Conservation (phyloP, 2,329 filamentous ascomycete genomes). For the Alternaria conjuncta region DNA sequence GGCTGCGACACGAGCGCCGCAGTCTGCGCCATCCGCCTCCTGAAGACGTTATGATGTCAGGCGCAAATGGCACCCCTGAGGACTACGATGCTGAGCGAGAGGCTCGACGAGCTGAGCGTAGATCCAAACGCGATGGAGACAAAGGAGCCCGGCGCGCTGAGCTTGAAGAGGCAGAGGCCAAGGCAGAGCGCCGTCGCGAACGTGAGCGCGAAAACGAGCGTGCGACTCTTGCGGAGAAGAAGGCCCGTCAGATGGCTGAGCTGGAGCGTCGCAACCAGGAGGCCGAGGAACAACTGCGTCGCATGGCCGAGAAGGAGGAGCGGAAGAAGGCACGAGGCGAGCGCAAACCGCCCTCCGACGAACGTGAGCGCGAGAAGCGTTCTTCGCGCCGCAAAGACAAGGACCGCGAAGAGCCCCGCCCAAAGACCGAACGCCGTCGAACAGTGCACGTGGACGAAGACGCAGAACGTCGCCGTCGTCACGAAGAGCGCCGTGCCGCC, state of each 20-base stretch:
- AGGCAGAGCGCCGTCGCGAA: conserved; percentile 47
- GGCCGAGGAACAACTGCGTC: conserved; percentile 48
- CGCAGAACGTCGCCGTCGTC: conserved; percentile 48
- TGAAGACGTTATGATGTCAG: conserved; percentile 37
- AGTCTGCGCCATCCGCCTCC: conserved; percentile 37
- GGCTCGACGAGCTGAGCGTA: conserved; percentile 46
- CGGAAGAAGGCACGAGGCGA: conserved; percentile 41
- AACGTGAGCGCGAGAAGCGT: conserved; percentile 43
- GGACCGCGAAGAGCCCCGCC: conserved; percentile 37
- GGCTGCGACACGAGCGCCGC: conserved; percentile 46
- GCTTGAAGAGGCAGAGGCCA: conserved; percentile 45
- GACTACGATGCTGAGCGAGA: conserved; percentile 47
- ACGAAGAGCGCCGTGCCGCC: conserved; percentile 52
- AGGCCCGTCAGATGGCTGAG: conserved; percentile 46
- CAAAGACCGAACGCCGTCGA: conserved; percentile 42
- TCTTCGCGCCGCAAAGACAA: conserved; percentile 47
- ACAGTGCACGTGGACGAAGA: conserved; percentile 48
- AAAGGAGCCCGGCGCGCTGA: conserved; percentile 41
- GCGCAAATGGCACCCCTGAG: conserved; percentile 31
- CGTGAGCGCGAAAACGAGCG: conserved; percentile 46
- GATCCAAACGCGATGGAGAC: conserved; percentile 45
- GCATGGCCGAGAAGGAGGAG: conserved; percentile 49
- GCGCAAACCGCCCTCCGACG: conserved; percentile 37
- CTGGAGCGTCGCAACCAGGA: conserved; percentile 48
- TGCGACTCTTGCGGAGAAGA: conserved; percentile 44